Evolutionary conservation across 2,329 filamentous ascomycete genomes (phyloP).

Genomic region (Hymenoscyphus repandus): DNA sequence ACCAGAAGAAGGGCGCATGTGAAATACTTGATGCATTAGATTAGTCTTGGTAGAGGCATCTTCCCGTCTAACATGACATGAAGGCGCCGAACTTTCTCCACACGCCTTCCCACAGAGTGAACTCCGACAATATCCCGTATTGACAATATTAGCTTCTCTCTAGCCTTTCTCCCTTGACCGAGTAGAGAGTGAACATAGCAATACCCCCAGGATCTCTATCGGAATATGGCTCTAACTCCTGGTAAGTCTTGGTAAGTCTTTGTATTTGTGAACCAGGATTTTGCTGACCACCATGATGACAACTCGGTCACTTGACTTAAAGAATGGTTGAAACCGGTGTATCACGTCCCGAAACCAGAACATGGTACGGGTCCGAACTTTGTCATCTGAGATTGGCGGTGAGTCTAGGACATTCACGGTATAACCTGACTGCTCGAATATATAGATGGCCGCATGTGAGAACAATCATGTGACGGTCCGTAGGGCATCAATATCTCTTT

Average conservation of each 20-base stretch:
- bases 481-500: slow-evolving; percentile 69
- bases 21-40: not conserved
- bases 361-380: not conserved
- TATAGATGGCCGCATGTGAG: slow-evolving; percentile 5
- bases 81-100: slow-evolving; percentile 5
- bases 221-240: not conserved
- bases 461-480: slow-evolving; percentile 30
- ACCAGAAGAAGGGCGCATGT: not conserved
- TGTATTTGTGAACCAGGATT: not conserved
- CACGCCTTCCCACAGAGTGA: slow-evolving; percentile 3
- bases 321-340: slow-evolving; percentile 6
- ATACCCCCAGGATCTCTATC: not conserved
- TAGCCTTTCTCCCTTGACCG: not conserved
- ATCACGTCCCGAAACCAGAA: slow-evolving; percentile 4
- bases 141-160: not conserved
- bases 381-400: slow-evolving; percentile 1
- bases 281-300: slow-evolving; percentile 12
- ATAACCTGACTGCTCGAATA: slow-evolving; percentile 1
- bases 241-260: not conserved
- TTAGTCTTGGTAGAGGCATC: slow-evolving; percentile 3
- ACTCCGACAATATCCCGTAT: slow-evolving; percentile 2
- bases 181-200: not conserved
- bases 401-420: not conserved
- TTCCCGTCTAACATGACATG: slow-evolving; percentile 5
- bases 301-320: slow-evolving; percentile 6